Base-by-base conservation (phyloP, 2,329 filamentous ascomycete species). In the Fusarium pseudograminearum region DNA sequence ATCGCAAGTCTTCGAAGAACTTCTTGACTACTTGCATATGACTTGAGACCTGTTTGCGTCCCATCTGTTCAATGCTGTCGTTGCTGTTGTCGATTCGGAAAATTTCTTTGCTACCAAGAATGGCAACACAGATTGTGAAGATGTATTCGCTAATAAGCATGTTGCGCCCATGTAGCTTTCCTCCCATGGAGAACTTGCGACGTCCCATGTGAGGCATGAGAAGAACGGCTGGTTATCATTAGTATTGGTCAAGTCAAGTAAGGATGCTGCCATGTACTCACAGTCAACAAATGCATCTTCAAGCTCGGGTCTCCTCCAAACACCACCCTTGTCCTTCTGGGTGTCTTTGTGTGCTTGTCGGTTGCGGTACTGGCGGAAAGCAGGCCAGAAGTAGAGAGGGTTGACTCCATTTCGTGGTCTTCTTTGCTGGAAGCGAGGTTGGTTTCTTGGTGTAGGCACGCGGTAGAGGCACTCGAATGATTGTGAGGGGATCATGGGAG, bases 1-100 rank as follows among this genome's bases (percentile, higher is more conserved):
- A 88, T 44, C 87, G 84, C 67, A 91, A 82, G 57, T 86, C 85
- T 57, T 85, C 83, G 69, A 91, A 87, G 76, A 91, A 90, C 53
- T 87, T 87, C 80, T 91, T 91, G 57, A 91, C 80, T 16, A 92
- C 89, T 75, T 92, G 89, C 74, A 91, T 91, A 74, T 91, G 89
- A 74, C 89, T 91, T 4, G 89, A 91, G 7, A 91, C 88, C 73
- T 90, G 89, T 77, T 91, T 91, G 59, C 88, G 82, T 65, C 83
- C 81, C 76, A 85, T 84, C 60, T 84, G 80, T 71, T 81, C 80
- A 51, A 81, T 81, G 67, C 80, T 81, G 56, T 81, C 80, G 58
- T 80, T 81, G 74, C 79, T 81, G 66, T 81, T 81, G 65, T 81
- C 80, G 72, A 81, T 81, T 52, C 80, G 76, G 62, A 81, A 81